phyloP scores from a whole-genome alignment of 805 yeast species.

The Maudiozyma bulderi region DNA sequence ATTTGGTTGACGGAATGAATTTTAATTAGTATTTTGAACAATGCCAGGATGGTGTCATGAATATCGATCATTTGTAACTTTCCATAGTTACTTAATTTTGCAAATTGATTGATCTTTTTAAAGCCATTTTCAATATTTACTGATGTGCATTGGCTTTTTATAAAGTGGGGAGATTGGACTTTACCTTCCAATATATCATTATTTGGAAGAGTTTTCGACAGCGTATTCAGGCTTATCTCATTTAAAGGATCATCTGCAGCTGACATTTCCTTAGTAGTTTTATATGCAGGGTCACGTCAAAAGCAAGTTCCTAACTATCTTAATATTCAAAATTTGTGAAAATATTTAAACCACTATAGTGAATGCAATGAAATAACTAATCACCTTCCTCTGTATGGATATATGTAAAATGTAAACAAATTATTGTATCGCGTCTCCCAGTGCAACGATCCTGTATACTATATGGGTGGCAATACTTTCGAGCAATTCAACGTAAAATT shows the following conservation, averaged over 20 bases:
- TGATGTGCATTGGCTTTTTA: not conserved
- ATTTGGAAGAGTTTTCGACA: not conserved
- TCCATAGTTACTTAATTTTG: not conserved
- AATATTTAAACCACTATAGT: too few relatives aligned
- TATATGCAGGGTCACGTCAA: not conserved
- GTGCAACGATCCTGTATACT: too few relatives aligned
- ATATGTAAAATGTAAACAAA: too few relatives aligned
- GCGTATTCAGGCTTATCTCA: constrained; percentile 19
- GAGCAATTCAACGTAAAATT: too few relatives aligned
- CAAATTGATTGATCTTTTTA: not conserved
- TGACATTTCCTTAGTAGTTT: constrained; percentile 8
- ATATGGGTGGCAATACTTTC: too few relatives aligned
- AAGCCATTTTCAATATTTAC: not conserved
- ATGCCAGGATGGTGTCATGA: not conserved
- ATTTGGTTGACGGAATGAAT: constrained; percentile 5
- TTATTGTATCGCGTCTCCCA: too few relatives aligned
- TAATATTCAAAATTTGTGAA: too few relatives aligned
- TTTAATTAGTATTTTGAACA: not conserved
- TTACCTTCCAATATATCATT: not conserved
- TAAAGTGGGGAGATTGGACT: not conserved
- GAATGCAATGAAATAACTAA: too few relatives aligned
- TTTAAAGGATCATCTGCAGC: constrained; percentile 18
- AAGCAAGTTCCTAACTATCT: too few relatives aligned
- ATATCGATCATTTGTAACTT: not conserved
- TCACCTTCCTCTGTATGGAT: too few relatives aligned